These are phyloP conservation scores for Thielaviopsis populi DNA, from an alignment of 2,329 filamentous ascomycete species.

Conservation along the genomic window DNA sequence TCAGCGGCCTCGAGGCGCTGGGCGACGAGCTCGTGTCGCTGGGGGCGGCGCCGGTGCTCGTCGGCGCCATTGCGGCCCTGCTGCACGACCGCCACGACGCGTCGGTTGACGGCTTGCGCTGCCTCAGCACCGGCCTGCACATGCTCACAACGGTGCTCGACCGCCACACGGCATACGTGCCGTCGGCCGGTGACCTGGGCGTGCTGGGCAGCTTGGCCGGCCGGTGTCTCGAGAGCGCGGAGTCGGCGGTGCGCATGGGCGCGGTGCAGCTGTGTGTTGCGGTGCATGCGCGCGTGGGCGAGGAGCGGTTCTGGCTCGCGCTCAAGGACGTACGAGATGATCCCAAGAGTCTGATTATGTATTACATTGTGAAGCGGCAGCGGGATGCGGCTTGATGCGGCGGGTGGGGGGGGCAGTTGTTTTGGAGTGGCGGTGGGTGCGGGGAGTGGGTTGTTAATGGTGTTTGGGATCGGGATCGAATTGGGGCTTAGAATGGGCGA, in stretches of 20 bases:
- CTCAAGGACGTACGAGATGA: slow-evolving; percentile 53
- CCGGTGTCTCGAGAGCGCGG: slow-evolving; percentile 44
- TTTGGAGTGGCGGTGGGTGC: not conserved
- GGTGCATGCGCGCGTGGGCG: slow-evolving; percentile 48
- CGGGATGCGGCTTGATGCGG: slow-evolving; percentile 28
- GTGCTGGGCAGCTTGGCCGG: slow-evolving; percentile 36
- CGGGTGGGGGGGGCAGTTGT: not conserved
- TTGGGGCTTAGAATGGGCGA: no score
- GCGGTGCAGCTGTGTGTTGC: slow-evolving; percentile 68
- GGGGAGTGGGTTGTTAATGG: not conserved
- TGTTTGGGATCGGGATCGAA: not conserved
- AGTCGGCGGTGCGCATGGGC: slow-evolving; percentile 54
- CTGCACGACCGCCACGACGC: slow-evolving; percentile 30
- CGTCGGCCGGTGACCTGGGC: slow-evolving; percentile 36
- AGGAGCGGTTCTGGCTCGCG: slow-evolving; percentile 50
- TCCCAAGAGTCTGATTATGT: slow-evolving; percentile 62
- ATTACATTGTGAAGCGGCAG: slow-evolving; percentile 62
- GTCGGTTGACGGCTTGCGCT: slow-evolving; percentile 33
- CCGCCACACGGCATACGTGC: slow-evolving; percentile 30
- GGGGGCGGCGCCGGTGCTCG: slow-evolving; percentile 47
- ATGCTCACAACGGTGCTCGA: slow-evolving; percentile 46
- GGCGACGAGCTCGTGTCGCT: slow-evolving; percentile 56
- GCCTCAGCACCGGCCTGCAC: slow-evolving; percentile 47
- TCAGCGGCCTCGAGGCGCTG: slow-evolving; percentile 57
- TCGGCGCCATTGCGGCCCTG: slow-evolving; percentile 36